phyloP scores from a whole-genome alignment of 139 green algal species.

The Chlorella sp. region DNA sequence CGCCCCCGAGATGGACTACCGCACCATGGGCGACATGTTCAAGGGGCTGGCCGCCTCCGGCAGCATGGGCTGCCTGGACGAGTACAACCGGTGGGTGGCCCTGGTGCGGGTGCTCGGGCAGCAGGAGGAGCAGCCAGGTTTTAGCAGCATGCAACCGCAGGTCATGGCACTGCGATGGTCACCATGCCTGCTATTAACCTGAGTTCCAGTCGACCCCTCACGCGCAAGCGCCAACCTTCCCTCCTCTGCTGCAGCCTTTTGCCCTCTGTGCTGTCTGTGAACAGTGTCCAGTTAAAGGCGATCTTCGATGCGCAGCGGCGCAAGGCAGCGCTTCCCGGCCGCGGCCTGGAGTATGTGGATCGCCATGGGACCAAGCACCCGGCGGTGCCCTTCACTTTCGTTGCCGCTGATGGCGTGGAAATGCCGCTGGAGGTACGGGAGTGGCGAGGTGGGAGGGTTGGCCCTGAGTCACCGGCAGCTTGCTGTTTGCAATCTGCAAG shows the following conservation, averaged over 20 bases:
- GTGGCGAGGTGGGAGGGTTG: not conserved
- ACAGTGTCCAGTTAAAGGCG: constrained; percentile 92
- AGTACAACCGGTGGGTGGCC: constrained; percentile 90
- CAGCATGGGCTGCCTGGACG: constrained; percentile 92
- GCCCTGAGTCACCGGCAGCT: not conserved
- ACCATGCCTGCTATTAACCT: too few relatives aligned
- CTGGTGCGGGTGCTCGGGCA: too few relatives aligned
- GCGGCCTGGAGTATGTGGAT: constrained; percentile 88
- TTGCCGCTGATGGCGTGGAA: constrained; percentile 82
- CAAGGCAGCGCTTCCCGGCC: constrained; percentile 82
- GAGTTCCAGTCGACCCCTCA: too few relatives aligned
- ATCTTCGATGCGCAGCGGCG: constrained; percentile 88
- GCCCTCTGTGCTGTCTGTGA: constrained; percentile 89
- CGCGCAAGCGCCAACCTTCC: too few relatives aligned
- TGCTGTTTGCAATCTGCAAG: not conserved
- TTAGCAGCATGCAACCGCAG: too few relatives aligned
- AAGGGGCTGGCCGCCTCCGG: constrained; percentile 87
- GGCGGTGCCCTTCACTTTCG: constrained; percentile 78
- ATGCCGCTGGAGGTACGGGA: constrained; percentile 81
- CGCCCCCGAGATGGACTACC: constrained; percentile 86
- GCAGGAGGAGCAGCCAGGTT: too few relatives aligned
- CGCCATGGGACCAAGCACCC: constrained; percentile 69
- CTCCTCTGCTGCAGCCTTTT: constrained; percentile 46
- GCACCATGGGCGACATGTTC: constrained; percentile 82
- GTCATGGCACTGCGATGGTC: too few relatives aligned